Evolutionary conservation across 1,284 basidiomycete genomes (phyloP), one percentile per base, ranked within the genome.

Genomic region (Puccinia polysora): DNA sequence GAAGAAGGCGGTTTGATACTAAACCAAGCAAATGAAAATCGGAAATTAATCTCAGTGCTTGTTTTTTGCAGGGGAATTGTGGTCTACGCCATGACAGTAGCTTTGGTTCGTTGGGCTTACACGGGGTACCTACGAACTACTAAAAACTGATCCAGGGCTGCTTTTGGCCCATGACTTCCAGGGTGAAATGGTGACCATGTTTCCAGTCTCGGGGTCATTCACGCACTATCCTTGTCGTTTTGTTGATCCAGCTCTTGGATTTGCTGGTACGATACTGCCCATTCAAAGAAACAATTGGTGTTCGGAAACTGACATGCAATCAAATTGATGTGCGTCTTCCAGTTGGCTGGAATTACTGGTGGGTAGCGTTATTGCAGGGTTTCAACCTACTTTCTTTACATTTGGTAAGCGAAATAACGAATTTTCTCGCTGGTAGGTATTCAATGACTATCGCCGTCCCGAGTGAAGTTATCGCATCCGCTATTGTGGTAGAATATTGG

Each of bases 401-500:
- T n/a, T n/a, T n/a, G 7, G 7, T 52, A 23, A 52, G 49, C 7
- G 20, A 12, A 52, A 52, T n/a, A 8, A 52, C 8, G 40, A 43
- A n/a, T n/a, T n/a, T n/a, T n/a, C n/a, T n/a, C n/a, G n/a, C n/a
- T n/a, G n/a, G 18, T 28, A 72, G 74, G 73, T 74, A 75, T 75
- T 83, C 84, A 55, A 84, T 85, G 76, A 82, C 72, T 45, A 85
- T 88, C 70, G 84, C 86, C 14, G 52, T 74, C 18, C 73, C 73
- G 12, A 74, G 60, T 49, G 73, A 74, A 45, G 67, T 74, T 18
- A 64, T 65, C 36, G 76, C 76, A 25, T 25, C 71, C 2, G 45
- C 71, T 6, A 65, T 73, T 5, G 62, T 73, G 1, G 58, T 73
- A 25, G 45, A 65, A 20, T 73, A 73, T 67, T 73, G 71, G 58